phyloP scores from a whole-genome alignment of 768 basidiomycete species.

The Russula compacta region DNA sequence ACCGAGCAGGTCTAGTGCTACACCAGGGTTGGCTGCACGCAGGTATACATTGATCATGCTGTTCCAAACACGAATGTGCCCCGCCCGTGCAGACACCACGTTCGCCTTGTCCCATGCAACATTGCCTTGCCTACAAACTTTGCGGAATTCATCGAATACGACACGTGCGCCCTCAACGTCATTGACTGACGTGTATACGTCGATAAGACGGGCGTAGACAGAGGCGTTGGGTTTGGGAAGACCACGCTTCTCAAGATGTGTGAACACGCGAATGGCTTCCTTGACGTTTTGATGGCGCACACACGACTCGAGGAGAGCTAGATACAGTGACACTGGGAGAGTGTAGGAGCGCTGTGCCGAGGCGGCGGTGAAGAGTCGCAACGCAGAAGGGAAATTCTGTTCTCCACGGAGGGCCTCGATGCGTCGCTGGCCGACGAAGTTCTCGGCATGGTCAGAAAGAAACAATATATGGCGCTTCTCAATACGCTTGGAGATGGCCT shows the following conservation, averaged over 20 bases:
- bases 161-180: slow-evolving; percentile 44
- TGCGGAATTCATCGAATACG: slow-evolving; percentile 53
- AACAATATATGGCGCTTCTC: slow-evolving; percentile 35
- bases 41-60: slow-evolving; percentile 72
- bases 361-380: slow-evolving; percentile 63
- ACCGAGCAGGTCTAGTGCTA: slow-evolving; percentile 57
- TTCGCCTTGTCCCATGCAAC: slow-evolving; percentile 28
- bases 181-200: slow-evolving; percentile 43
- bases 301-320: slow-evolving; percentile 51
- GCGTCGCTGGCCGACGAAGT: slow-evolving; percentile 30
- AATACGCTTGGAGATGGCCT: slow-evolving; percentile 24
- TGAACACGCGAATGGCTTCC: slow-evolving; percentile 55
- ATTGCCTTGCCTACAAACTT: slow-evolving; percentile 32
- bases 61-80: slow-evolving; percentile 54
- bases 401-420: slow-evolving; percentile 45
- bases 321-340: slow-evolving; percentile 37
- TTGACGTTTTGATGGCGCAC: slow-evolving; percentile 48
- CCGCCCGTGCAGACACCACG: slow-evolving; percentile 19
- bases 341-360: slow-evolving; percentile 30
- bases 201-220: slow-evolving; percentile 48
- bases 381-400: slow-evolving; percentile 60
- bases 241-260: slow-evolving; percentile 44
- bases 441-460: slow-evolving; percentile 24
- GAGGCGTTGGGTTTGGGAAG: slow-evolving; percentile 28
- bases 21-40: slow-evolving; percentile 48